Base-by-base conservation (phyloP, 176 grass and related monocot species). In the bread wheat (Triticum aestivum) region DNA sequence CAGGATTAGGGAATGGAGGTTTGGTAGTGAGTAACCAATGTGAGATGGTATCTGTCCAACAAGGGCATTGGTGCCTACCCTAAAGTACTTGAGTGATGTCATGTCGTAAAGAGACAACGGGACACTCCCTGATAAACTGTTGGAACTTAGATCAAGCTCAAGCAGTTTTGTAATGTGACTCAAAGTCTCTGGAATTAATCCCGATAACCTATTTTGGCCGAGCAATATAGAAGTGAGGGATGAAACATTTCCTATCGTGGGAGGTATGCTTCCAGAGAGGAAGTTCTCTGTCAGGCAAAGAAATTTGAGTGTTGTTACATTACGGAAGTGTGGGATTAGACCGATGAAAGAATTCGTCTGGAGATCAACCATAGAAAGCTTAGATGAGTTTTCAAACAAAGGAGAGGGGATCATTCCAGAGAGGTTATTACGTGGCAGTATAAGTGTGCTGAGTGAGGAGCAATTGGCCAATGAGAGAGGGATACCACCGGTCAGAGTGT, bases 211-310 rank as follows among this genome's bases (percentile, higher is more conserved):
- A 21, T 87, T 87, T 76, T 82, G 61, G 11, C 13, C 61, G 0
- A 87, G 61, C 0, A 56, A 82, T 38, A 77, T 23, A 41, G 23
- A 56, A 38, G 8, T 65, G 17, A 82, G 79, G 0, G 79, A 88
- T 34, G 86, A 88, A 82, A 33, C 12, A 42, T 88, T 88, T 41
- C 61, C 79, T 42, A 88, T 17, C 5, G 86, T 77, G 18, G 70
- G 39, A 59, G 79, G 86, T 76, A 82, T 69, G 33, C 15, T 44
- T 88, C 79, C 79, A 24, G 79, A 82, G 51, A 88, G 79, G 0
- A 15, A 66, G 34, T 87, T 87, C 0, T 5, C 70, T n/a, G 70
- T 75, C 18, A 87, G 2, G 1, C 3, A 9, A 67, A 87, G 69
- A 75, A 56, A n/a, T 3, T 2, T 54, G 78, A 81, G 78, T 3